Base-by-base conservation (phyloP, 176 grass and related monocot species). In the Carex littledalei region DNA sequence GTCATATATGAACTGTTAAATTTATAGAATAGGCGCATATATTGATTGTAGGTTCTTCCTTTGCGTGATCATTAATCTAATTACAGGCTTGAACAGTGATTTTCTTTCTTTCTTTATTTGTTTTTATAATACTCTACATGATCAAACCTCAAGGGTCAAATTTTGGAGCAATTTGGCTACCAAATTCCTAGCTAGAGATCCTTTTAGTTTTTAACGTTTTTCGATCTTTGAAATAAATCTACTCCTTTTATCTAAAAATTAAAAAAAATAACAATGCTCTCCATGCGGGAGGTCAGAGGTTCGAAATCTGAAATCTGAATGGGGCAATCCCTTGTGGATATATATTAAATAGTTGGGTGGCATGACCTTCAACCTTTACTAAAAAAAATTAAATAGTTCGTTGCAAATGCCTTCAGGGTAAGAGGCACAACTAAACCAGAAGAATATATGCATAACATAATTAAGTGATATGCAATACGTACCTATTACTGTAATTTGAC, bases 401-500 rank as follows among this genome's bases (percentile, higher is more conserved):
- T 62, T 62, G 7, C n/a, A 20, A 62, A 62, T 62, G 17, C 59
- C 7, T 63, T 22, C 47, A 50, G 47, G 47, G 47, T 63, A 24
- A 63, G 60, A 63, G 8, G 60, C 60, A 63, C 8, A 63, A 63
- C 6, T 22, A 21, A 10, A 50, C 47, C 47, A 2, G 47, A 50
- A 50, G 47, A 50, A 45, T 8, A 39, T 39, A 12, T 50, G 11
- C 9, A 50, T 50, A 50, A 50, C 47, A 50, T 50, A 11, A 12
- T 50, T 63, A 20, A 2, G 14, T 56, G 24, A 50, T 13, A 31
- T 52, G 54, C 50, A 77, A 50, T 83, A 29, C 29, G 29, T 29
- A 83, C 58, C 94, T 84, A 97, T 97, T 67, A 97, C 90, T 32
- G 92, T 92, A 85, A 97, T 94, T 78, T 97, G 92, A 89, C 90